Conservation (phyloP, 2,329 filamentous ascomycete genomes). For the Nannizziopsis arthrosporioides region DNA sequence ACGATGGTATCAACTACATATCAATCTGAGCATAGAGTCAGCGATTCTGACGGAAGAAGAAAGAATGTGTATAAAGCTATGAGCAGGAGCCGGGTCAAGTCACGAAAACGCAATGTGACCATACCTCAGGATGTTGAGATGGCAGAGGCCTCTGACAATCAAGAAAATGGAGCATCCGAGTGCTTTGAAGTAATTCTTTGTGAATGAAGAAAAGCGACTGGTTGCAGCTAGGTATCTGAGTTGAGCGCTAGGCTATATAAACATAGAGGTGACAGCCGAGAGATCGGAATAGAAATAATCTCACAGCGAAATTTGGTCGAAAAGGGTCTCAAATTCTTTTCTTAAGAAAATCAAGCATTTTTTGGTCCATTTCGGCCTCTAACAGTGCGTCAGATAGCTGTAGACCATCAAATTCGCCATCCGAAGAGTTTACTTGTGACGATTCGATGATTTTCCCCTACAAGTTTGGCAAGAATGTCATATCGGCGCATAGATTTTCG, state of each 20-base stretch:
- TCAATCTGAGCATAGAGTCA: conserved; percentile 38
- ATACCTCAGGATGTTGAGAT: not conserved
- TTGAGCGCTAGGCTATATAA: no score
- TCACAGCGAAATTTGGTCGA: no score
- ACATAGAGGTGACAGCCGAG: no score
- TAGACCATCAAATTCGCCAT: conserved; percentile 1
- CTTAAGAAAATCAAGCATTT: conserved; percentile 9
- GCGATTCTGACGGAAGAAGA: not conserved
- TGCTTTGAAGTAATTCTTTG: no score
- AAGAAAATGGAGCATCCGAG: no score
- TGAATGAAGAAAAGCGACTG: no score
- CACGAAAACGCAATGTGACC: not conserved
- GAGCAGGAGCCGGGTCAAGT: conserved; percentile 1
- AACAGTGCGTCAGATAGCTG: conserved; percentile 4
- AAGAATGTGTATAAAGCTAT: conserved; percentile 1
- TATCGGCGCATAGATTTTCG: conserved; percentile 8
- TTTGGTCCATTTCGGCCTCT: conserved; percentile 3
- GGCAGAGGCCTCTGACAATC: not conserved
- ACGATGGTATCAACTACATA: conserved; percentile 42
- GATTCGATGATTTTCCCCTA: conserved; percentile 8
- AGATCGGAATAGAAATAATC: no score
- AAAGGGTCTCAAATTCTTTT: conserved; percentile 4
- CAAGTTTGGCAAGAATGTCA: conserved; percentile 8
- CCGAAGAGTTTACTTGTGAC: conserved; percentile 2
- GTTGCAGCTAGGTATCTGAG: no score